Evolutionary conservation across 768 basidiomycete species (phyloP).

Genomic region (Pholiota conissans): DNA sequence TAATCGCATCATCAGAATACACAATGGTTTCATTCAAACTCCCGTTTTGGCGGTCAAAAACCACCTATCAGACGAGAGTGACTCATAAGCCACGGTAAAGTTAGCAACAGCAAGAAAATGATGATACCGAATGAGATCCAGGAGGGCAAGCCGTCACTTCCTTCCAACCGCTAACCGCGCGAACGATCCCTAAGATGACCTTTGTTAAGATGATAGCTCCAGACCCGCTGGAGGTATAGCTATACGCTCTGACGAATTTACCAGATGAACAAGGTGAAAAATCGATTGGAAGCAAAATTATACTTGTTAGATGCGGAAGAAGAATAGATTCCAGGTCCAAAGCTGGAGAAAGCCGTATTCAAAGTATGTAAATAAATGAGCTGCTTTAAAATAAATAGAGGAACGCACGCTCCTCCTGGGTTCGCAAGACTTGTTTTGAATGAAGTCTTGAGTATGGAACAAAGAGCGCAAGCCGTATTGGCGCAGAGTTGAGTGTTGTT

Average conservation of each 20-base stretch:
- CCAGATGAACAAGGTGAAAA: no score
- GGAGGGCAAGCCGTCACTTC: slow-evolving; percentile 25
- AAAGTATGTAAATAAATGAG: not conserved
- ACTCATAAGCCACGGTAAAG: not conserved
- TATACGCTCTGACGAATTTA: slow-evolving; percentile 19
- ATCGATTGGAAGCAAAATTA: no score
- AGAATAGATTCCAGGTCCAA: slow-evolving; percentile 29
- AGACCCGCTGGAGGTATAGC: slow-evolving; percentile 16
- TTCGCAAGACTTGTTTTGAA: slow-evolving; percentile 32
- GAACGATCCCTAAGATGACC: slow-evolving; percentile 27
- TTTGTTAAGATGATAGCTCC: slow-evolving; percentile 29
- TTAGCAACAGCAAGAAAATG: no score
- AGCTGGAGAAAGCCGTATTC: slow-evolving; percentile 16
- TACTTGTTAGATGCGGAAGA: slow-evolving; percentile 33
- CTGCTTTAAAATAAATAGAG: not conserved
- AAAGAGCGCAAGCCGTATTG: slow-evolving; percentile 21
- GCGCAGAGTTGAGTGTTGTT: slow-evolving; percentile 24
- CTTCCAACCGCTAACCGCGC: slow-evolving; percentile 19
- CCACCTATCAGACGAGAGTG: slow-evolving; percentile 10
- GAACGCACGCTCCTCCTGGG: slow-evolving; percentile 25
- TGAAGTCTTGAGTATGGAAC: slow-evolving; percentile 29
- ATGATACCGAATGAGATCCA: slow-evolving; percentile 31
- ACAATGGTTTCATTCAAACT: slow-evolving; percentile 31
- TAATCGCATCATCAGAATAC: slow-evolving; percentile 31
- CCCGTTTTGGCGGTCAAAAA: slow-evolving; percentile 23